phyloP scores from a whole-genome alignment of 805 yeast genomes.

The Myxozyma lipomycoides region DNA sequence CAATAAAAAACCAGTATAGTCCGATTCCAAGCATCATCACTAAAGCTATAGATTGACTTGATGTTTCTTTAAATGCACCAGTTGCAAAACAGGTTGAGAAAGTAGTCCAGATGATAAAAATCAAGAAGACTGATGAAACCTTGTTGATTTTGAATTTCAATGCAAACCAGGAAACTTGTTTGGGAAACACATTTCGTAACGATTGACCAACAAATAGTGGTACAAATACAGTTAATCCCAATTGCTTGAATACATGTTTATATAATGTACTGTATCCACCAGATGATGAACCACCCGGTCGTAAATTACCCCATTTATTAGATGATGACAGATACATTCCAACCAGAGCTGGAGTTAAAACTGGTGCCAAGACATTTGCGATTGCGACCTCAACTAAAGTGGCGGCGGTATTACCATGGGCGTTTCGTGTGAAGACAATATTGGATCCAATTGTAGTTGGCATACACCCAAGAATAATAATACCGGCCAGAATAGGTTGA shows the following conservation, averaged over 20 bases:
- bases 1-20: slow-evolving; percentile 70
- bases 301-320: slow-evolving; percentile 53
- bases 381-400: slow-evolving; percentile 77
- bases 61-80: slow-evolving; percentile 65
- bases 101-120: slow-evolving; percentile 60
- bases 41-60: slow-evolving; percentile 65
- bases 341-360: slow-evolving; percentile 77
- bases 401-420: slow-evolving; percentile 77
- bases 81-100: slow-evolving; percentile 62
- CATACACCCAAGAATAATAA: slow-evolving; percentile 76
- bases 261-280: slow-evolving; percentile 46
- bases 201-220: slow-evolving; percentile 86
- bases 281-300: slow-evolving; percentile 30
- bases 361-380: slow-evolving; percentile 70
- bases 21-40: slow-evolving; percentile 79
- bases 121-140: slow-evolving; percentile 72
- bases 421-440: slow-evolving; percentile 83
- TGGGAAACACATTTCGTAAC: slow-evolving; percentile 63
- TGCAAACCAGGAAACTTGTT: slow-evolving; percentile 56
- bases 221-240: slow-evolving; percentile 80
- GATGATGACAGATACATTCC: slow-evolving; percentile 73
- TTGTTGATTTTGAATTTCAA: slow-evolving; percentile 59
- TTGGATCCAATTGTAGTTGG: slow-evolving; percentile 94
- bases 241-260: slow-evolving; percentile 76
- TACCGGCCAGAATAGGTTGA: slow-evolving; percentile 72